These are phyloP conservation scores for Globisporangium recalcitrans DNA, from an alignment of 352 stramenopile species.

Conservation along the genomic window DNA sequence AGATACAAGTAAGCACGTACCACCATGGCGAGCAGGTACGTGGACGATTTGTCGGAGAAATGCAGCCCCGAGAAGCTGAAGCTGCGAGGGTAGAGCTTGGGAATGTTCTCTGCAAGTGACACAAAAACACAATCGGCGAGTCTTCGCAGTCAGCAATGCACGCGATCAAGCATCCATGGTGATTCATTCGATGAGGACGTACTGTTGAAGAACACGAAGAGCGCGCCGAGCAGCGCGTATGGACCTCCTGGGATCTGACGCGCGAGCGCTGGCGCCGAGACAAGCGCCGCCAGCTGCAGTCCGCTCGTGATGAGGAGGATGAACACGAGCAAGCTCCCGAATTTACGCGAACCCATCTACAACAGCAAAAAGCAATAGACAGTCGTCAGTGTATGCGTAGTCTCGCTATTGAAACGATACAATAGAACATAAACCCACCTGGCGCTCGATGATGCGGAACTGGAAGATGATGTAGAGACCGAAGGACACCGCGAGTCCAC, in stretches of 20 bases:
- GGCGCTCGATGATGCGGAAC: slow-evolving; percentile 75
- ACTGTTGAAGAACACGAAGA: slow-evolving; percentile 79
- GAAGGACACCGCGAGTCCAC: slow-evolving; percentile 70
- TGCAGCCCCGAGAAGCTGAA: slow-evolving; percentile 59
- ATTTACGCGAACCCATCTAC: slow-evolving; percentile 84
- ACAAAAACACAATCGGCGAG: not conserved
- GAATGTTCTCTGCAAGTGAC: slow-evolving; percentile 60
- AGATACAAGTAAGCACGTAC: slow-evolving; percentile 26
- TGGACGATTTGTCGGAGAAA: slow-evolving; percentile 82
- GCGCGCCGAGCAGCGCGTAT: slow-evolving; percentile 68
- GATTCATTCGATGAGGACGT: slow-evolving; percentile 18
- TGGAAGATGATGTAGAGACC: slow-evolving; percentile 85
- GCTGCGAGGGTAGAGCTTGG: slow-evolving; percentile 59
- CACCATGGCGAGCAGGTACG: slow-evolving; percentile 67
- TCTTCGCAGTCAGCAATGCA: too few relatives aligned
- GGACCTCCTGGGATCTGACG: slow-evolving; percentile 49
- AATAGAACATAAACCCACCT: slow-evolving; percentile 24
- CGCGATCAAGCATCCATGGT: too few relatives aligned
- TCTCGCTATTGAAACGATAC: too few relatives aligned
- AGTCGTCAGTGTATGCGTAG: too few relatives aligned
- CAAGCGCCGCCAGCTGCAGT: slow-evolving; percentile 42
- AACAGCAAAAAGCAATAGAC: not conserved
- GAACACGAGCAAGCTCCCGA: slow-evolving; percentile 71
- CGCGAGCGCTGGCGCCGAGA: slow-evolving; percentile 33
- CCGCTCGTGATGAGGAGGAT: slow-evolving; percentile 43